Evolutionary conservation across 1,284 basidiomycete species (phyloP), one percentile per base, ranked within the genome.

Genomic region (Apiotrichum montevideense): DNA sequence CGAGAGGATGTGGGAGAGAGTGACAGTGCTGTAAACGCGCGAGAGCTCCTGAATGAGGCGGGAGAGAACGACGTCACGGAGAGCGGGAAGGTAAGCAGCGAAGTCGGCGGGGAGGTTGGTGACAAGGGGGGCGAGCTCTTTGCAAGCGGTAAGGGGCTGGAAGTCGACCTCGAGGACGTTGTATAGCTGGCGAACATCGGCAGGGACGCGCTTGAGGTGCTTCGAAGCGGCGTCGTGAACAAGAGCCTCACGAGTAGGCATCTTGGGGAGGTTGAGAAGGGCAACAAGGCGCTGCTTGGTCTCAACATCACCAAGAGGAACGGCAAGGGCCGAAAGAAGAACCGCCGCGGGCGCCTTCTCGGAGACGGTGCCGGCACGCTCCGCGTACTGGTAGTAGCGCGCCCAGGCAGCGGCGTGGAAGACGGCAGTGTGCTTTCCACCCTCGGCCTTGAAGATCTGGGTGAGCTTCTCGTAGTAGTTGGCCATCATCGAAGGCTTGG

Each of bases 401-500:
- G 88, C 86, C 91, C 93, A 98, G 0, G 96, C 92, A 21, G 95
- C 93, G 56, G 96, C 95, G 74, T 98, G 95, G 80, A 95, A 98
- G 42, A 99, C 81, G 64, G 90, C 94, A 78, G 90, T 90, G 66
- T 91, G 80, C 61, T 74, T 75, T 49, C 74, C 74, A 56, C 76
- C 77, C 61, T 77, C 77, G 44, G 76, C 76, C 62, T 79, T 80
- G 73, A 98, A 98, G 69, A 98, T 97, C 69, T 88, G 87, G 46
- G 93, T 91, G 62, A 98, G 85, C 79, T 98, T 98, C 77, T 98
- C 94, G 79, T 98, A 98, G 79, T 98, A 98, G 75, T 92, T 93
- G 61, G 93, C 93, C 95, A 98, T 98, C 91, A 98, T 97, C 6
- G 87, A 83, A 0, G 92, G 90, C 43, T 89, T 85, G 6, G 92